Conservation (phyloP, 805 yeast species). For the Isabelozyma heimii region DNA sequence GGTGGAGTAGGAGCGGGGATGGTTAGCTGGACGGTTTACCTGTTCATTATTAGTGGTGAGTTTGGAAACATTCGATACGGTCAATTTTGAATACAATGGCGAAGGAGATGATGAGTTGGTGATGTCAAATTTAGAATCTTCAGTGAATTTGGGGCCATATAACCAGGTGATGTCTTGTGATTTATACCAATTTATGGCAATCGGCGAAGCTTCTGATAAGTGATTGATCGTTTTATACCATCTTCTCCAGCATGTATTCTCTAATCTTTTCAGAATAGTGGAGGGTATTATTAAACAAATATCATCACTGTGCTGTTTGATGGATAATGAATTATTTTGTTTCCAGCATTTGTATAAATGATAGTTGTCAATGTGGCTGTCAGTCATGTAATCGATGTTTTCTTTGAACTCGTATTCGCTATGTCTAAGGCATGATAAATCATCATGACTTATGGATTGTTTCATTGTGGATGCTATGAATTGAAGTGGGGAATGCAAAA, state of each 20-base stretch:
- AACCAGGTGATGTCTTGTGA: constrained; percentile 53
- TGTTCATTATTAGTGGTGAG: background rate
- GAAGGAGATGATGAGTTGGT: background rate
- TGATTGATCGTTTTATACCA: constrained; percentile 27
- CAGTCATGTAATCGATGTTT: constrained; percentile 31
- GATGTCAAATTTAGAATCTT: background rate
- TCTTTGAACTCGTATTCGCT: constrained; percentile 5
- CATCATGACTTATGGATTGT: background rate
- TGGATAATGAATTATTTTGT: constrained; percentile 14
- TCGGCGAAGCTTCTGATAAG: constrained; percentile 37
- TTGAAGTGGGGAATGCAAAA: background rate
- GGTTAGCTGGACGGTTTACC: background rate
- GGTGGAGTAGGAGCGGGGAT: constrained; percentile 1
- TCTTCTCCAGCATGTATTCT: constrained; percentile 41
- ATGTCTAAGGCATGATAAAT: background rate
- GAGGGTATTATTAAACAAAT: constrained; percentile 17
- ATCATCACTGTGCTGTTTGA: constrained; percentile 15
- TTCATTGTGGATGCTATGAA: background rate
- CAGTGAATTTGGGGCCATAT: constrained; percentile 45
- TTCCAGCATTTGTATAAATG: constrained; percentile 24
- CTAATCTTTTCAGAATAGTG: constrained; percentile 22
- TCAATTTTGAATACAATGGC: background rate
- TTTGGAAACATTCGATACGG: background rate
- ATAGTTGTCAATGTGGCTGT: constrained; percentile 8
- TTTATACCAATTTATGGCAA: constrained; percentile 52